phyloP scores from a whole-genome alignment of 2,329 filamentous ascomycete species.

The Diaporthe citri region DNA sequence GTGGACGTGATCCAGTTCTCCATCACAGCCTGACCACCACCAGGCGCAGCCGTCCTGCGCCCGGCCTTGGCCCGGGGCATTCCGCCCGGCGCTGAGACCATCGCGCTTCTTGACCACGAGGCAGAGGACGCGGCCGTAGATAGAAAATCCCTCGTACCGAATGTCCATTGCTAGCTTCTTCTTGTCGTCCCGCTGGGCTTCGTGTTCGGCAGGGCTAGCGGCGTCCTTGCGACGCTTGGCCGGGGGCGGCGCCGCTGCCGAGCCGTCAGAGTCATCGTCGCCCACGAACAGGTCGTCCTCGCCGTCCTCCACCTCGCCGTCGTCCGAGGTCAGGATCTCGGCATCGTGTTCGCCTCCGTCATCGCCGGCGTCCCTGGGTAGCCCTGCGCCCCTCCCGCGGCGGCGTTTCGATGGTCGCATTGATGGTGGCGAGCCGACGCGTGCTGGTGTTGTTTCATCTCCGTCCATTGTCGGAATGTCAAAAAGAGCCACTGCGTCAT shows the following conservation, averaged over 20 bases:
- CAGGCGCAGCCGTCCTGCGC: constrained; percentile 49
- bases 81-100: constrained; percentile 46
- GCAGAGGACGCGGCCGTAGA: constrained; percentile 93
- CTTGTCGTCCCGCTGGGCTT: constrained; percentile 74
- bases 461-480: constrained; percentile 64
- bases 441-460: constrained; percentile 46
- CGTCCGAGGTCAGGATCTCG: constrained; percentile 42
- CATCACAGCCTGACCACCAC: constrained; percentile 76
- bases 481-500: constrained; percentile 66
- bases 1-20: constrained; percentile 88
- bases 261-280: constrained; percentile 48
- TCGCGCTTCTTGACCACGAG: constrained; percentile 83
- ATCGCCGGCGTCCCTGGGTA: constrained; percentile 45
- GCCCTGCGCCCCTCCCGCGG: constrained; percentile 48
- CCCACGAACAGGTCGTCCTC: constrained; percentile 42
- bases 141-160: constrained; percentile 94
- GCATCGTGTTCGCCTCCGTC: constrained; percentile 51
- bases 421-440: constrained; percentile 43
- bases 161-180: constrained; percentile 92
- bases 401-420: constrained; percentile 48
- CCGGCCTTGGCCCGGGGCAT: constrained; percentile 37
- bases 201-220: constrained; percentile 45
- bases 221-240: constrained; percentile 60
- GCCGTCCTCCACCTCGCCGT: constrained; percentile 37
- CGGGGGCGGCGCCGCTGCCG: constrained; percentile 56